Base-by-base conservation (phyloP, 106 monocot species). In the Acanthochlamys bracteata region DNA sequence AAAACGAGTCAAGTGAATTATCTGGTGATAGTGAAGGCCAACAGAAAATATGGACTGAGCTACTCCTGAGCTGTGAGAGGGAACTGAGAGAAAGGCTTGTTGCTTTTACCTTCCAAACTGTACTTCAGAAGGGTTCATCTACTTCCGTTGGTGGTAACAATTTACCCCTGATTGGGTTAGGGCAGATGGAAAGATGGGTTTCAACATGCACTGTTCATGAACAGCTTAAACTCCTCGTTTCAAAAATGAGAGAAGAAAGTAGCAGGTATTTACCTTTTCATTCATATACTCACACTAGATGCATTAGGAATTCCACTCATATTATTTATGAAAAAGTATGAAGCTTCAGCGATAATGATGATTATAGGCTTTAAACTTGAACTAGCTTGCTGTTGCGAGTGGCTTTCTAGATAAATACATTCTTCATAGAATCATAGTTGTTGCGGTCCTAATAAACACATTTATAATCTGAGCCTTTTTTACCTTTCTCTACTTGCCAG, bases 121-220 rank as follows among this genome's bases (percentile, higher is more conserved):
- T 74, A 66, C 55, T 85, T 7, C 24, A 49, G 14, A 56, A 43
- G 51, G 40, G 55, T 47, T 59, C 63, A 23, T 16, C 2, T 64
- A 71, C 67, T 43, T 23, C 20, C 64, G 39, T 61, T 43, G 24
- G 7, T 33, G 23, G 46, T 65, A 69, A 20, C 16, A 60, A 20
- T 60, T 84, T 80, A 82, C 55, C 63, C 6, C 83, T 77, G 7
- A 61, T 69, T 69, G 88, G 90, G 69, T 72, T 88, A 13, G 71
- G 71, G 17, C 90, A 85, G 78, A 85, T 91, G 84, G 59, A 77
- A 56, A 68, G 51, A 41, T 96, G 90, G 90, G 71, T 82, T 26
- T 55, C 55, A 19, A 69, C 62, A n/a, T 83, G 76, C 26, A 26
- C 68, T 63, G 71, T 75, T 21, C 60, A 75, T 22, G 65, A 73